These are phyloP conservation scores for Cyberlindnera xishuangbannaensis DNA, from an alignment of 805 yeast species.

Conservation along the genomic window DNA sequence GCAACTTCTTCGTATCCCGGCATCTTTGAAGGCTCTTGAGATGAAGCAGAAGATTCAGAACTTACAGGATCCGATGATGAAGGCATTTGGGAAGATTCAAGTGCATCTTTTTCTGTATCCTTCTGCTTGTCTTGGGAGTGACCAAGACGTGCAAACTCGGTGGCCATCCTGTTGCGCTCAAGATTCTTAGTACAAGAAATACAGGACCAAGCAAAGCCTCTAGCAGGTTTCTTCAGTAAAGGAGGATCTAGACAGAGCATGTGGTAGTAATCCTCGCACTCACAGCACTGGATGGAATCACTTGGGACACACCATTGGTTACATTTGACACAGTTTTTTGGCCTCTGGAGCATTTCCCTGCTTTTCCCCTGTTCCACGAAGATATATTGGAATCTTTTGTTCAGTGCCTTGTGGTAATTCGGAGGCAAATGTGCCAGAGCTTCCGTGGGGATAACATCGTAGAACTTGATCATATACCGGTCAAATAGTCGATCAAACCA, in stretches of 20 bases:
- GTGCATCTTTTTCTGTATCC: background rate
- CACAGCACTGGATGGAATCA: conserved; percentile 77
- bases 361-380: conserved; percentile 68
- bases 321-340: conserved; percentile 69
- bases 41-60: background rate
- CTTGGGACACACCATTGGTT: conserved; percentile 76
- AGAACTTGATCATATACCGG: conserved; percentile 76
- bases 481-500: conserved; percentile 86
- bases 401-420: conserved; percentile 54
- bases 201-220: conserved; percentile 91
- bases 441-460: conserved; percentile 66
- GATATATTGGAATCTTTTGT: conserved; percentile 64
- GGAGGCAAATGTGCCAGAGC: conserved; percentile 52
- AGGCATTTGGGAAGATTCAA: background rate
- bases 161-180: conserved; percentile 17
- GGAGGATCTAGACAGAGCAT: conserved; percentile 87
- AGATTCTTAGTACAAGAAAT: conserved; percentile 60
- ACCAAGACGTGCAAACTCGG: conserved; percentile 9
- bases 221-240: conserved; percentile 64
- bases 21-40: conserved; percentile 17
- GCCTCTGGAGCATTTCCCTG: conserved; percentile 55
- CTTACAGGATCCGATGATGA: background rate
- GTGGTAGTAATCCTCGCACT: conserved; percentile 66
- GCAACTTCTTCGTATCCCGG: conserved; percentile 59
- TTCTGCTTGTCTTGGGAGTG: too few relatives aligned